Base-by-base conservation (phyloP, 1,284 basidiomycete species). In the Stereum hirsutum region DNA sequence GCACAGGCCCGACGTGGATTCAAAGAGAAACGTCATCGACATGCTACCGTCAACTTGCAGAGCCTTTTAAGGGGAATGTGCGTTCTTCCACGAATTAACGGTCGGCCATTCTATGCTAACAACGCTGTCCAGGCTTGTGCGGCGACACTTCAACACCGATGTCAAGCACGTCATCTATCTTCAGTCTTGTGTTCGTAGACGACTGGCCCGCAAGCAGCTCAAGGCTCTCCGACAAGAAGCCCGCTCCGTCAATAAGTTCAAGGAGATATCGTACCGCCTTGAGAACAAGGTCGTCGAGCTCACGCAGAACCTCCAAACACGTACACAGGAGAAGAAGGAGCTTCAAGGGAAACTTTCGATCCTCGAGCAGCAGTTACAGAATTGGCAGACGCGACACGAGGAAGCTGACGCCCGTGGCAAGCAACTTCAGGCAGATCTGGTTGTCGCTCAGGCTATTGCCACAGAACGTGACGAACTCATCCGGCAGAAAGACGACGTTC, bases 221-320 rank as follows among this genome's bases (percentile, higher is more conserved):
- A 84, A 85, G 52, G 72, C 69, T 5, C 78, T 98, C 49, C 85
- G 80, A 56, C 77, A 83, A 21, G 96, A 99, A 63, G 96, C 96
- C 20, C 90, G 93, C 43, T 98, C 95, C 1, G 95, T 95, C 25
- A 88, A 88, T 52, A 97, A 96, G 62, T 96, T 96, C 78, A 97
- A 99, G 67, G 96, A 99, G 67, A 97, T 97, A 52, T 98, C 96
- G 0, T 99, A 98, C 62, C 83, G 81, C 54, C 75, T 99, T 48
- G 96, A 99, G 70, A 99, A 99, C 76, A 99, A 99, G 69, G 96
- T 99, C 39, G 91, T 99, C 47, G 95, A 99, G 61, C 85, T 99
- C 53, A 99, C 96, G 0, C 96, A 99, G 61, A 82, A 71, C n/a
- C 74, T 99, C 14, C 96, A 99, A 63, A 86, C 78, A 58, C 82